Evolutionary conservation across 768 basidiomycete genomes (phyloP).

Genomic region (Suillus subaureus): DNA sequence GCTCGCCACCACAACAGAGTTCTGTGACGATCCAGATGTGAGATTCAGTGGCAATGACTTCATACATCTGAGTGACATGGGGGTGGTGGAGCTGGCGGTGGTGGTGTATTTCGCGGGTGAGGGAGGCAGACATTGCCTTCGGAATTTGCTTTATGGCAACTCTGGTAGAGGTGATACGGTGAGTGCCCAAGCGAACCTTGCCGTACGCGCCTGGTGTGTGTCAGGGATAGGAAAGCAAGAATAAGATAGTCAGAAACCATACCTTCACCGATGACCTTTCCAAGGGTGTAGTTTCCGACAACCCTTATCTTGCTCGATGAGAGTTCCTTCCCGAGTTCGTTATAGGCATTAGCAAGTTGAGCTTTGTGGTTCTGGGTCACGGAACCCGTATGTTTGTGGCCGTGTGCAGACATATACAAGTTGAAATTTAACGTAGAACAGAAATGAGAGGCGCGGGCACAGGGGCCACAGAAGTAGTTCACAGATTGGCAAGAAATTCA

Average conservation of each 20-base stretch:
- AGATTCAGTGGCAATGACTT: constrained; percentile 95
- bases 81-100: constrained; percentile 97
- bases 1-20: constrained; percentile 94
- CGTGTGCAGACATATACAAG: constrained; percentile 49
- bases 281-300: constrained; percentile 92
- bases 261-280: constrained; percentile 96
- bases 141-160: constrained; percentile 99
- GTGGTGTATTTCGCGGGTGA: constrained; percentile 98
- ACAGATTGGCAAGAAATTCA: constrained; percentile 21
- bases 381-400: constrained; percentile 64
- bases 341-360: constrained; percentile 93
- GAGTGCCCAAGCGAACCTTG: constrained; percentile 92
- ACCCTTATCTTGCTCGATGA: constrained; percentile 89
- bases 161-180: constrained; percentile 87
- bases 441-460: constrained; percentile 40
- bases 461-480: constrained; percentile 29
- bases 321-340: constrained; percentile 95
- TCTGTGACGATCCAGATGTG: constrained; percentile 98
- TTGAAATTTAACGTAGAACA: constrained; percentile 26
- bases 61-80: constrained; percentile 93
- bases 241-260: constrained; percentile 23
- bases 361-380: constrained; percentile 79
- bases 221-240: constrained; percentile 10
- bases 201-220: constrained; percentile 80
- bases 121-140: constrained; percentile 85